phyloP scores from a whole-genome alignment of 2,329 filamentous ascomycete species.

The Parascedosporium putredinis region DNA sequence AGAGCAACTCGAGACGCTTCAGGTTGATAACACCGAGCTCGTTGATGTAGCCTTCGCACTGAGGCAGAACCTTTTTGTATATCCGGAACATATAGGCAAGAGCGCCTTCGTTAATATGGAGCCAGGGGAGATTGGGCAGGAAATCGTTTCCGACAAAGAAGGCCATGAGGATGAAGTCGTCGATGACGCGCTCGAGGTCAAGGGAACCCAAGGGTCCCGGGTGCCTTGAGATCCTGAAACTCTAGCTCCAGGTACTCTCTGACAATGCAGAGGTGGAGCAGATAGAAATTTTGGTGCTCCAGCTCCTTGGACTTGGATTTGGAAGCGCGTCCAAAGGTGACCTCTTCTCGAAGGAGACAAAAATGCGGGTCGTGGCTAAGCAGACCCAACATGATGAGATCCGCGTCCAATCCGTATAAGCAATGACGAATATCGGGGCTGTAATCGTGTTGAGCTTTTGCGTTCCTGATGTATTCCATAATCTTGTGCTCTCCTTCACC shows the following conservation, averaged over 20 bases:
- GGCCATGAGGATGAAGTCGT: conserved; percentile 98
- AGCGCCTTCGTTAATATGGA: conserved; percentile 98
- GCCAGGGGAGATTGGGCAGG: conserved; percentile 85
- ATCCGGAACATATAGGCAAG: conserved; percentile 94
- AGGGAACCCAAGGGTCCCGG: conserved; percentile 64
- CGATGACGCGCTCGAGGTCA: conserved; percentile 92
- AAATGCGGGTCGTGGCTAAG: conserved; percentile 98
- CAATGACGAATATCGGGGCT: conserved; percentile 92
- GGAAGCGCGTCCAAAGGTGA: conserved; percentile 84
- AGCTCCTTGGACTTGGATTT: conserved; percentile 90
- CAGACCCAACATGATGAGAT: conserved; percentile 96
- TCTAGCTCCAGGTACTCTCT: conserved; percentile 94
- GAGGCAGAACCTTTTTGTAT: conserved; percentile 83
- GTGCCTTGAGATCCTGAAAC: conserved; percentile 80
- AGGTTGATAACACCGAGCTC: conserved; percentile 89
- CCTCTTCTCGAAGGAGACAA: conserved; percentile 90
- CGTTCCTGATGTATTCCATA: conserved; percentile 98
- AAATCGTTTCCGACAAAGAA: conserved; percentile 99
- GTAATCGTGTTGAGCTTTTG: conserved; percentile 90
- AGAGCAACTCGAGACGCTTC: conserved; percentile 61
- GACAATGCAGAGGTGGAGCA: conserved; percentile 95
- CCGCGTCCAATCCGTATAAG: conserved; percentile 91
- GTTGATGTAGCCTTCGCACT: conserved; percentile 90
- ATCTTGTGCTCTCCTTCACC: conserved; percentile 99
- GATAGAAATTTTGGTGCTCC: conserved; percentile 97